A percentile compares a stretch with the other conserved stretches of the same genome.
phyloP scores from a whole-genome alignment of 2,329 filamentous ascomycete genomes.

The Colletotrichum salicis region DNA sequence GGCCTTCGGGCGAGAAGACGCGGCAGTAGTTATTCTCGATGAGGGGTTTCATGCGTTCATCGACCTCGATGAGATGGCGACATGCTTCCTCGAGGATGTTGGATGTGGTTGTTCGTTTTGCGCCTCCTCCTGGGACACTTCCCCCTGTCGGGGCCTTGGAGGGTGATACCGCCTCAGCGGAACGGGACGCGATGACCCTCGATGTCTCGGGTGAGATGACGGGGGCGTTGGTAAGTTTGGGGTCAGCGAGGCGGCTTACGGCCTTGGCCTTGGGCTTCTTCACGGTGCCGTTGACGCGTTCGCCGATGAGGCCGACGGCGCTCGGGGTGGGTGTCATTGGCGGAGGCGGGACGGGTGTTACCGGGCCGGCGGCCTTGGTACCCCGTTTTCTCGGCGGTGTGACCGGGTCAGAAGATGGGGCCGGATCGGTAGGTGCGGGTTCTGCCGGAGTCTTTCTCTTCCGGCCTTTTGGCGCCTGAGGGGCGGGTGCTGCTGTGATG shows the following conservation, averaged over 20 bases:
- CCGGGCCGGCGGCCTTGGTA: conserved; percentile 29
- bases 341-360: conserved; percentile 39
- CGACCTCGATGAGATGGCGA: conserved; percentile 77
- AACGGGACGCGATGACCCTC: conserved; percentile 66
- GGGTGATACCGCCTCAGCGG: conserved; percentile 57
- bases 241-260: conserved; percentile 68
- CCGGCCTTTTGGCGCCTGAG: conserved; percentile 37
- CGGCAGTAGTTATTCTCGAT: conserved; percentile 81
- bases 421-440: conserved; percentile 30
- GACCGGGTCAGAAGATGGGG: conserved; percentile 39
- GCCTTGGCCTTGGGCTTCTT: conserved; percentile 51
- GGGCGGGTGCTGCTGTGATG: conserved; percentile 36
- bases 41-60: conserved; percentile 76
- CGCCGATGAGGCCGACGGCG: conserved; percentile 53
- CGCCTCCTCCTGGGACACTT: conserved; percentile 41
- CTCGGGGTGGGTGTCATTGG: conserved; percentile 61
- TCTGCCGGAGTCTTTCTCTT: conserved; percentile 48
- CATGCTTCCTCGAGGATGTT: conserved; percentile 81
- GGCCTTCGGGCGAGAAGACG: conserved; percentile 81
- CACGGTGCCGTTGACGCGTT: conserved; percentile 41
- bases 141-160: conserved; percentile 48
- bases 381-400: conserved; percentile 47
- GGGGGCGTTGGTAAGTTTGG: conserved; percentile 74
- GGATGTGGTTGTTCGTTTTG: conserved; percentile 68
- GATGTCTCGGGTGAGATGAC: conserved; percentile 78